These are phyloP conservation scores for Ceratobasidium sp. DNA, from an alignment of 1,284 basidiomycete species.

Conservation along the genomic window DNA sequence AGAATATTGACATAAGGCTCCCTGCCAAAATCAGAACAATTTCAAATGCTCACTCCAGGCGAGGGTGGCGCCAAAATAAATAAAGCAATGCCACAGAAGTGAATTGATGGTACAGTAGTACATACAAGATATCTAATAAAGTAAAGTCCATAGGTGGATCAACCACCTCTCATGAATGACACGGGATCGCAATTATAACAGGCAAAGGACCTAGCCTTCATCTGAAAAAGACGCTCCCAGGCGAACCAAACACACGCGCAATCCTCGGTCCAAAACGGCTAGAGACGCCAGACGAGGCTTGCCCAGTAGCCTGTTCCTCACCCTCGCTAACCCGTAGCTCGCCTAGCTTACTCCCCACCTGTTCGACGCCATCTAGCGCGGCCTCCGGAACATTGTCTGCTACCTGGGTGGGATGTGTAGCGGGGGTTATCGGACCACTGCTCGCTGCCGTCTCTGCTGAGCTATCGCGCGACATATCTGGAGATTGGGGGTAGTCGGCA, in stretches of 20 bases:
- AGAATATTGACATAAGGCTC: conserved; percentile 16
- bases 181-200: conserved; percentile 1
- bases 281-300: conserved; percentile 8
- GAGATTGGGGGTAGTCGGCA: conserved; percentile 35
- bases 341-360: background rate
- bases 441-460: conserved; percentile 20
- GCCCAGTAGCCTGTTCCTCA: background rate
- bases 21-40: conserved; percentile 1
- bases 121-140: conserved; percentile 25
- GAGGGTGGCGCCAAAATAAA: background rate
- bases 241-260: conserved; percentile 36
- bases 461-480: conserved; percentile 38
- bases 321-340: conserved; percentile 2
- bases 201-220: conserved; percentile 12
- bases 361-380: conserved; percentile 16
- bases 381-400: conserved; percentile 36
- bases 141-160: conserved; percentile 38
- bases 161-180: conserved; percentile 44
- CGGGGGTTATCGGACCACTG: conserved; percentile 33
- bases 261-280: conserved; percentile 21
- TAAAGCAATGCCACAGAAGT: conserved; percentile 23
- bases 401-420: conserved; percentile 27
- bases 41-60: background rate
- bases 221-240: conserved; percentile 20
- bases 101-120: conserved; percentile 11